Evolutionary conservation across 1,284 basidiomycete species (phyloP).

Genomic region (Ceratobasidium sp.): DNA sequence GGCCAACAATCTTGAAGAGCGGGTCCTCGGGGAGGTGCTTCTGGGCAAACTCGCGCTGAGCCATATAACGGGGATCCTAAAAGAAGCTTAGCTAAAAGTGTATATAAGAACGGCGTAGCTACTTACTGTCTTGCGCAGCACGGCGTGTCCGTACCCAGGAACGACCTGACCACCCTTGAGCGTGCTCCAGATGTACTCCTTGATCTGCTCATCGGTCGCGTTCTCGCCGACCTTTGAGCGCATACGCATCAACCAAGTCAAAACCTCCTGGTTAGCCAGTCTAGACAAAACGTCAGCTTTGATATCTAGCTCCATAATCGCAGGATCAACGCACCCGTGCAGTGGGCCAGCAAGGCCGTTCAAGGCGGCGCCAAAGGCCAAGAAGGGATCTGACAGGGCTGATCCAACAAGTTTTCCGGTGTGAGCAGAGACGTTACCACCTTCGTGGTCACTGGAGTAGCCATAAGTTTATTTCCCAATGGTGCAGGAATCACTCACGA

Average conservation of each 20-base stretch:
- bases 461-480: constrained; percentile 9
- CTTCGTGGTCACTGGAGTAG: constrained; percentile 88
- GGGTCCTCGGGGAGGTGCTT: constrained; percentile 90
- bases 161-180: constrained; percentile 93
- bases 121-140: constrained; percentile 87
- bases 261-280: constrained; percentile 96
- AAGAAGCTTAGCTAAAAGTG: background rate
- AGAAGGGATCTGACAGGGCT: constrained; percentile 98
- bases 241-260: constrained; percentile 92
- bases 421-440: constrained; percentile 98
- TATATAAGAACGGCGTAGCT: background rate
- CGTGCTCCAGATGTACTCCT: constrained; percentile 94
- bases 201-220: constrained; percentile 86
- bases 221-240: constrained; percentile 85
- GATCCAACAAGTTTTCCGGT: constrained; percentile 97
- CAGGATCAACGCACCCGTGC: constrained; percentile 70
- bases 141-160: constrained; percentile 96
- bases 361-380: constrained; percentile 92
- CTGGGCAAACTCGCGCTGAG: constrained; percentile 93
- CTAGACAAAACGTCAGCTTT: constrained; percentile 51
- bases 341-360: constrained; percentile 98
- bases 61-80: constrained; percentile 93
- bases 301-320: background rate
- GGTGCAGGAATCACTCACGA: constrained; percentile 60
- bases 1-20: constrained; percentile 92